Percentiles rank a stretch among this genome's conserved stretches.
Evolutionary conservation across 495 filamentous ascomycete species (phyloP).

Genomic region (Talaromyces ruber): DNA sequence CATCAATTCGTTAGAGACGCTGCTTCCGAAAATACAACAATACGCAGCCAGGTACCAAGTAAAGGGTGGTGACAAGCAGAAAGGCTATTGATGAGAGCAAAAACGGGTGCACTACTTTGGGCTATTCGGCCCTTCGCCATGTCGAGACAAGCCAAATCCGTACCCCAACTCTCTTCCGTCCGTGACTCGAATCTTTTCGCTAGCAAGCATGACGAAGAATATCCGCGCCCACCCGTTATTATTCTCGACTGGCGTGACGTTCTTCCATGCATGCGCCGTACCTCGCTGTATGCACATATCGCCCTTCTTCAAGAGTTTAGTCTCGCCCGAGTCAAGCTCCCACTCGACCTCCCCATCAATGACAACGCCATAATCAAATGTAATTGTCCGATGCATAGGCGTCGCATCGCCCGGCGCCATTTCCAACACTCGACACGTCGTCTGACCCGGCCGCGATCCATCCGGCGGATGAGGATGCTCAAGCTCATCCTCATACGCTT

Average conservation of each 20-base stretch:
- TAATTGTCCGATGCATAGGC: conserved; percentile 56
- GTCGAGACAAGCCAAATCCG: neutral
- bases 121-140: neutral
- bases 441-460: conserved; percentile 17
- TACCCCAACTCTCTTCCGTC: neutral
- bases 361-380: conserved; percentile 58
- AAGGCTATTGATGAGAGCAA: neutral
- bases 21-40: conserved; percentile 1
- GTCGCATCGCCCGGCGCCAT: conserved; percentile 57
- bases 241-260: neutral
- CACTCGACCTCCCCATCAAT: conserved; percentile 60
- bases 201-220: conserved; percentile 42
- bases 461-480: conserved; percentile 19
- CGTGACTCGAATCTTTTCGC: conserved; percentile 2
- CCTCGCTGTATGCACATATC: conserved; percentile 60
- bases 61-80: neutral
- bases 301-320: conserved; percentile 55
- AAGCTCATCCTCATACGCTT: conserved; percentile 18
- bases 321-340: conserved; percentile 49
- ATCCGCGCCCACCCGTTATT: conserved; percentile 40
- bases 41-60: neutral
- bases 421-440: conserved; percentile 39
- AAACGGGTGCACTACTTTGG: neutral
- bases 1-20: conserved; percentile 17
- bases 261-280: conserved; percentile 23